A percentile compares a stretch with the other conserved stretches of the same genome.
Evolutionary conservation across 2,329 filamentous ascomycete species (phyloP).

Genomic region (Dactylonectria estremocensis): DNA sequence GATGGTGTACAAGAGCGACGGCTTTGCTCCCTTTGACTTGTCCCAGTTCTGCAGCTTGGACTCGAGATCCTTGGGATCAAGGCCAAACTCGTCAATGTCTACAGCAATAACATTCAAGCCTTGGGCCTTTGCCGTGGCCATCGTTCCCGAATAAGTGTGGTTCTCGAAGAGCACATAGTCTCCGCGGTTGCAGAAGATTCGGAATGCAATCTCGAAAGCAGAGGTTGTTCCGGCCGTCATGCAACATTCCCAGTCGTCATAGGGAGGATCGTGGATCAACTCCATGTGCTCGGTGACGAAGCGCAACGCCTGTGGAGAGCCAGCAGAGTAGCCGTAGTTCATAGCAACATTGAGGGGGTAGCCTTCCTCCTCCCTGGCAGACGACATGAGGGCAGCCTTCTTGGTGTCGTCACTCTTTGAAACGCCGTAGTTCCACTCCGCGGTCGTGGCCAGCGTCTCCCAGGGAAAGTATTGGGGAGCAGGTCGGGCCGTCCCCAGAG

Average conservation of each 20-base stretch:
- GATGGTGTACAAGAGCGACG: slow-evolving; percentile 68
- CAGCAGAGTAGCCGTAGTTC: slow-evolving; percentile 82
- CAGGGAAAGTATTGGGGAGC: slow-evolving; percentile 25
- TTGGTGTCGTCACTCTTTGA: neutral
- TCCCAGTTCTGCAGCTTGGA: slow-evolving; percentile 77
- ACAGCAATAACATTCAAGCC: neutral
- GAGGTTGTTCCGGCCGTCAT: slow-evolving; percentile 78
- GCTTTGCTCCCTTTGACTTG: slow-evolving; percentile 56
- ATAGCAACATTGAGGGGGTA: slow-evolving; percentile 66
- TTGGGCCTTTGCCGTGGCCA: neutral
- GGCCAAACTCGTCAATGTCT: slow-evolving; percentile 13
- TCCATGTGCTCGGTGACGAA: slow-evolving; percentile 84
- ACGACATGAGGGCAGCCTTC: neutral
- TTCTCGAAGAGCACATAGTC: slow-evolving; percentile 81
- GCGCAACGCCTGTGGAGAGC: slow-evolving; percentile 78
- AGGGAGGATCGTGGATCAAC: slow-evolving; percentile 80
- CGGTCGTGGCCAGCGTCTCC: slow-evolving; percentile 12
- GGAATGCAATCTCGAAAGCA: slow-evolving; percentile 76
- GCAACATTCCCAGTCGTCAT: slow-evolving; percentile 80
- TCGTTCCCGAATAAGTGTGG: slow-evolving; percentile 61
- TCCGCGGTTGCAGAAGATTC: slow-evolving; percentile 74
- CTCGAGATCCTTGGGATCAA: slow-evolving; percentile 72
- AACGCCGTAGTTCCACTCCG: neutral
- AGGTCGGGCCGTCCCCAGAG: slow-evolving; percentile 23
- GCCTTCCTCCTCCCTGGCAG: slow-evolving; percentile 29